Conservation (phyloP, 1,284 basidiomycete genomes). For the Sanghuangporus baumii region DNA sequence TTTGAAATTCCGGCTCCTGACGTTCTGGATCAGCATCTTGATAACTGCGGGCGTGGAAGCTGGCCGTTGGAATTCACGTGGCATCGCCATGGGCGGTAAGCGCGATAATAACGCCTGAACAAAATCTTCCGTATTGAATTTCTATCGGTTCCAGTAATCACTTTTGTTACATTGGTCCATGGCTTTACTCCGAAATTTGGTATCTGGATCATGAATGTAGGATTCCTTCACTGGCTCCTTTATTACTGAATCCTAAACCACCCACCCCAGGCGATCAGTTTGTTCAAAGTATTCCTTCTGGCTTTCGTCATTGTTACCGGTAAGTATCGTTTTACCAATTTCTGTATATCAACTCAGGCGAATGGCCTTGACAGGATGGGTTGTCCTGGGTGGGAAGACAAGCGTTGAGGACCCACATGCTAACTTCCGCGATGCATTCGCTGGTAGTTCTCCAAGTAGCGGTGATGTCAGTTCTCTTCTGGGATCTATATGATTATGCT, state of each 20-base stretch:
- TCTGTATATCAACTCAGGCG: background rate
- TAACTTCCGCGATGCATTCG: constrained; percentile 45
- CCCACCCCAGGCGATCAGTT: constrained; percentile 28
- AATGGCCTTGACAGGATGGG: constrained; percentile 1
- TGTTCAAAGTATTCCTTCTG: constrained; percentile 39
- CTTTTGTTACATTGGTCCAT: constrained; percentile 41
- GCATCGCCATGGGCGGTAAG: constrained; percentile 51
- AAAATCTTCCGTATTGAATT: background rate
- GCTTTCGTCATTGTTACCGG: constrained; percentile 36
- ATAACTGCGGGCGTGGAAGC: constrained; percentile 37
- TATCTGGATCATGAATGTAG: constrained; percentile 44
- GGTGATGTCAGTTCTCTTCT: constrained; percentile 31
- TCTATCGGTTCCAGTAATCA: constrained; percentile 30
- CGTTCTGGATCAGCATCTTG: constrained; percentile 39
- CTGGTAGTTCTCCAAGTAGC: constrained; percentile 40
- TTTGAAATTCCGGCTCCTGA: background rate
- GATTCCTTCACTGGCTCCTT: background rate
- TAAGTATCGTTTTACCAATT: constrained; percentile 1
- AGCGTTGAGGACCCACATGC: constrained; percentile 35
- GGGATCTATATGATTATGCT: background rate
- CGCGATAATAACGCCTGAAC: constrained; percentile 1
- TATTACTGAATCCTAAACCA: background rate
- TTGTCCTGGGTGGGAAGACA: constrained; percentile 43
- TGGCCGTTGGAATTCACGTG: constrained; percentile 45
- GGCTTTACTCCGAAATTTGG: constrained; percentile 40